Base-by-base conservation (phyloP, 1,284 basidiomycete species). In the Trametes versicolor region DNA sequence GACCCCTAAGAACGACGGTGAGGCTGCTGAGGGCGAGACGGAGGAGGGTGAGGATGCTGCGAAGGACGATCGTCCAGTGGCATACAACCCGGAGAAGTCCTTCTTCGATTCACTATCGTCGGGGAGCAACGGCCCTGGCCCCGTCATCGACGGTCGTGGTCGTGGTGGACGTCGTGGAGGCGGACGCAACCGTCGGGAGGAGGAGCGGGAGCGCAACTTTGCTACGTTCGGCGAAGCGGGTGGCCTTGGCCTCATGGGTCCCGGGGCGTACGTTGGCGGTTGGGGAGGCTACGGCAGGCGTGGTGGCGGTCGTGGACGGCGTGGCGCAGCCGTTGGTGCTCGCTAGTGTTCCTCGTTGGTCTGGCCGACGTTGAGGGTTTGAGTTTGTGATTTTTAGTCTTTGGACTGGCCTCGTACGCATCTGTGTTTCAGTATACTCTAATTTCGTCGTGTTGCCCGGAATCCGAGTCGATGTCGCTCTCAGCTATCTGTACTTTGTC, bases 211-310 rank as follows among this genome's bases (percentile, higher is more conserved):
- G 76, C 85, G 85, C 76, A 94, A 94, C 71, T 85, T 94, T 8
- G 90, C 90, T 37, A 94, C 92, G 15, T 94, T 94, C 81, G 92
- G 92, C 5, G 92, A 93, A 75, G 88, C 92, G 7, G 91, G 91
- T 19, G 89, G 88, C 63, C 85, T 90, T 29, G 90, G 91, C 12
- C 74, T 92, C 57, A 83, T 92, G 82, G 90, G 91, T 0, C 90
- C 90, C 25, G 83, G 83, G 57, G 83, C 82, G 23, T 86, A 86
- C 69, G 83, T 85, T 15, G 79, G 81, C 58, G 85, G 85, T 1
- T 85, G 82, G 80, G 85, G 84, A 50, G 83, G 85, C 3, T 82
- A 82, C 71, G 80, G 84, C 41, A 69, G 83, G 58, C 70, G 86
- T 53, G 76, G 87, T 63, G 76, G 83, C 53, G 75, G 79, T 54